These are phyloP conservation scores for Colletotrichum phormii DNA, from an alignment of 2,329 filamentous ascomycete genomes.

Conservation along the genomic window DNA sequence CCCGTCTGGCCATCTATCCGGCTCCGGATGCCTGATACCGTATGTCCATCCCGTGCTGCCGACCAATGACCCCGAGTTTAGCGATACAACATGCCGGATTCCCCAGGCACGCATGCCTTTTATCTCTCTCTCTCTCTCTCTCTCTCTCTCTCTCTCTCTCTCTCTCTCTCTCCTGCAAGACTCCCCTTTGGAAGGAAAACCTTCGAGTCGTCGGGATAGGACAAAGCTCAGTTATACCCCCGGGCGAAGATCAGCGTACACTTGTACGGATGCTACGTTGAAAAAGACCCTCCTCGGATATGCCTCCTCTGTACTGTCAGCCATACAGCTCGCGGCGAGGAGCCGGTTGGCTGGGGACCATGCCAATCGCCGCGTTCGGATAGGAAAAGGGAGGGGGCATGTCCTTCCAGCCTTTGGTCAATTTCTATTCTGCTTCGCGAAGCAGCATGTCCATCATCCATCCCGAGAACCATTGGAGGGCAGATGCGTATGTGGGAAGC, in stretches of 20 bases:
- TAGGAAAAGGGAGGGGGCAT: background rate
- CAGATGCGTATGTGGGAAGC: background rate
- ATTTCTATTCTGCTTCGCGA: background rate
- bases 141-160: background rate
- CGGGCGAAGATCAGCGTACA: background rate
- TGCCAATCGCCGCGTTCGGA: background rate
- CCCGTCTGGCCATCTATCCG: slow-evolving; percentile 12
- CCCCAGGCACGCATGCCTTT: slow-evolving; percentile 1
- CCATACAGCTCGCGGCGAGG: slow-evolving; percentile 9
- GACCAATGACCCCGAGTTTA: background rate
- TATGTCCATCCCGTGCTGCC: slow-evolving; percentile 2
- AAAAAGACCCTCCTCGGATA: slow-evolving; percentile 5
- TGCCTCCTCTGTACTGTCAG: slow-evolving; percentile 17
- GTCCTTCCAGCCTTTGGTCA: background rate
- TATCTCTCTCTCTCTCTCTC: background rate
- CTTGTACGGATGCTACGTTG: background rate
- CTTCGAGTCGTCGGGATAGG: background rate
- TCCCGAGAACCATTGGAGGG: background rate
- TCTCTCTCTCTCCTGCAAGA: background rate
- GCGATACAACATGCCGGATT: background rate
- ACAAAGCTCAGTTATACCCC: background rate
- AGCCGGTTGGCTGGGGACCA: slow-evolving; percentile 24
- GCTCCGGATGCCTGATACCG: slow-evolving; percentile 2
- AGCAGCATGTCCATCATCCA: background rate
- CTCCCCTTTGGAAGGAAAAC: background rate